phyloP scores from a whole-genome alignment of 768 basidiomycete species.

The Xerocomellus intermedius region DNA sequence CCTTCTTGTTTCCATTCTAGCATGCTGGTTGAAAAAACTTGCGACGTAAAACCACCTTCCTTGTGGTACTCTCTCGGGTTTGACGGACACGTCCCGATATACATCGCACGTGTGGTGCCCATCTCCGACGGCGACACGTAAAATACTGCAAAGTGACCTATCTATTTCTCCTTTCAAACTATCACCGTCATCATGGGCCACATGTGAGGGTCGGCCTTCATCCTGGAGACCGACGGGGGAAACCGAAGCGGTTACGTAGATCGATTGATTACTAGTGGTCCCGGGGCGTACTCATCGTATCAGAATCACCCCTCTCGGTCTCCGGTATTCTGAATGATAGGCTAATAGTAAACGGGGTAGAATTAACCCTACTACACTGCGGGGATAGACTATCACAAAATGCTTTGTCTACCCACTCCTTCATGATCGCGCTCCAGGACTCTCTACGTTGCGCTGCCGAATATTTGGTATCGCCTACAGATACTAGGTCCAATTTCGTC shows the following conservation, averaged over 20 bases:
- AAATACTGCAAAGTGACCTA: neutral
- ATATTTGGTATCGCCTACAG: conserved; percentile 90
- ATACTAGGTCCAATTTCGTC: conserved; percentile 92
- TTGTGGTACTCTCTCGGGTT: neutral
- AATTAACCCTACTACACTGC: neutral
- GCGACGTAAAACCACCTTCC: neutral
- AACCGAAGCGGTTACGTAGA: neutral
- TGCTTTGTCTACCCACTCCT: neutral
- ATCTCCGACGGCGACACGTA: neutral
- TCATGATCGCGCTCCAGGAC: neutral
- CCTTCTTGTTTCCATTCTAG: neutral
- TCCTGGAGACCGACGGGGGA: conserved; percentile 2
- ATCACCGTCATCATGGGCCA: neutral
- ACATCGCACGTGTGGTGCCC: neutral
- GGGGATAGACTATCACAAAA: neutral
- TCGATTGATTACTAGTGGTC: neutral
- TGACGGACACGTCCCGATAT: neutral
- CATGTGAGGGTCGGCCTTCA: conserved; percentile 11
- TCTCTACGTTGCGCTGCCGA: conserved; percentile 77
- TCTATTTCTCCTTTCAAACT: neutral
- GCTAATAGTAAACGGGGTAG: neutral
- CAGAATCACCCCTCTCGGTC: neutral
- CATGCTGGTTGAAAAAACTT: neutral
- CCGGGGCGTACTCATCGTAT: neutral
- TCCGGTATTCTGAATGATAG: conserved; percentile 7